These are phyloP conservation scores for Russula sp. DNA, from an alignment of 768 basidiomycete species.

Conservation along the genomic window DNA sequence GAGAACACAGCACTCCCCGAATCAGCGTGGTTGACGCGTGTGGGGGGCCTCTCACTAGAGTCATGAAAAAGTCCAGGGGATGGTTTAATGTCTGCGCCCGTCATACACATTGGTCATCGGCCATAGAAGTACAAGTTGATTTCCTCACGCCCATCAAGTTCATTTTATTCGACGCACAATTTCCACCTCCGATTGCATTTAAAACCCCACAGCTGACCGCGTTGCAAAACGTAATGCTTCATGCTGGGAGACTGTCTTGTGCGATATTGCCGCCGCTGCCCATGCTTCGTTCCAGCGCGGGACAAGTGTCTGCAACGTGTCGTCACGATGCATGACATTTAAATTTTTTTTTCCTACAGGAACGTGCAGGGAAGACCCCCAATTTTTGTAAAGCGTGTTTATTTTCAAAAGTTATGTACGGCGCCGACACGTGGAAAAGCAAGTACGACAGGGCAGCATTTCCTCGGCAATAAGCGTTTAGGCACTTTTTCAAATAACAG, in stretches of 20 bases:
- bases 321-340: constrained; percentile 13
- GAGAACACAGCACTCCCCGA: constrained; percentile 11
- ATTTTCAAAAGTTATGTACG: not conserved
- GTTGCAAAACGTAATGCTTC: constrained; percentile 29
- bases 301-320: constrained; percentile 20
- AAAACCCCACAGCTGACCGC: constrained; percentile 20
- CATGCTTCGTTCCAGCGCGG: constrained; percentile 15
- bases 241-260: constrained; percentile 26
- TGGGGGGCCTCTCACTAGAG: constrained; percentile 8
- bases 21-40: constrained; percentile 21
- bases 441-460: constrained; percentile 12
- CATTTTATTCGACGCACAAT: constrained; percentile 23
- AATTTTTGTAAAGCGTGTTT: constrained; percentile 15
- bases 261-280: constrained; percentile 23
- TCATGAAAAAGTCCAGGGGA: constrained; percentile 7
- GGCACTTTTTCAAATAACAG: constrained; percentile 26
- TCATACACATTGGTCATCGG: constrained; percentile 3
- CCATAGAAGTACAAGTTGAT: constrained; percentile 23
- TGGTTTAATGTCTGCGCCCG: constrained; percentile 7
- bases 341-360: constrained; percentile 3
- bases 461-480: constrained; percentile 29
- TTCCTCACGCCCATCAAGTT: constrained; percentile 22
- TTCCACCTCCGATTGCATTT: constrained; percentile 28
- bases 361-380: constrained; percentile 21
- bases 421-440: constrained; percentile 18